Conservation (phyloP, 2,329 filamentous ascomycete genomes). For the Mycogone perniciosa region DNA sequence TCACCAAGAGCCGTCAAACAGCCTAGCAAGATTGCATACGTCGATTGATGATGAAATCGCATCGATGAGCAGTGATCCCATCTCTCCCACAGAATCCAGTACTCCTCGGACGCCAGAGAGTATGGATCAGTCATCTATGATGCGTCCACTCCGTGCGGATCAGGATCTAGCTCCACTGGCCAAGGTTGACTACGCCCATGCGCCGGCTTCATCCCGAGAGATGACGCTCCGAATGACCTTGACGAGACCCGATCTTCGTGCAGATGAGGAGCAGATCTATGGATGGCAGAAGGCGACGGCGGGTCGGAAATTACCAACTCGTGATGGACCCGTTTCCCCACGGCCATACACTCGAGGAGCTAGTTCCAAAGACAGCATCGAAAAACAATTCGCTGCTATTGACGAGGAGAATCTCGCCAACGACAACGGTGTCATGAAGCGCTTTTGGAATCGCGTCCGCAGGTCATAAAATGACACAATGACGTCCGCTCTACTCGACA, state of each 20-base stretch:
- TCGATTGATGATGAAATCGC: constrained; percentile 54
- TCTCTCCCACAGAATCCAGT: constrained; percentile 51
- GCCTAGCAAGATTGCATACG: constrained; percentile 47
- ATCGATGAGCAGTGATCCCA: constrained; percentile 50
- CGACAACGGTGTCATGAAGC: constrained; percentile 53
- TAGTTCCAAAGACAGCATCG: constrained; percentile 46
- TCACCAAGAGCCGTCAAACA: constrained; percentile 26
- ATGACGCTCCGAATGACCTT: constrained; percentile 97
- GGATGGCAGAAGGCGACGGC: constrained; percentile 49
- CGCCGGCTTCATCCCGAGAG: constrained; percentile 59
- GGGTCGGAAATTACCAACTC: constrained; percentile 34
- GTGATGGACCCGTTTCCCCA: constrained; percentile 29
- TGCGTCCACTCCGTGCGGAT: constrained; percentile 21
- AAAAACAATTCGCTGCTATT: constrained; percentile 46
- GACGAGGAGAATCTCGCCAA: constrained; percentile 38
- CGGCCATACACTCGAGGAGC: constrained; percentile 27
- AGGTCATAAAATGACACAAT: constrained; percentile 27
- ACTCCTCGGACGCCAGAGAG: constrained; percentile 52
- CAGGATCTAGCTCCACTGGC: constrained; percentile 22
- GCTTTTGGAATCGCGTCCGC: constrained; percentile 58
- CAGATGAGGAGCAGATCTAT: constrained; percentile 65
- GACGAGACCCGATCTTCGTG: constrained; percentile 79
- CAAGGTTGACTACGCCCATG: constrained; percentile 42
- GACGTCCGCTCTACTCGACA: not conserved
- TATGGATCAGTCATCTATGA: constrained; percentile 33